Base-by-base conservation (phyloP, 2,329 filamentous ascomycete species). In the Botrytis tulipae region DNA sequence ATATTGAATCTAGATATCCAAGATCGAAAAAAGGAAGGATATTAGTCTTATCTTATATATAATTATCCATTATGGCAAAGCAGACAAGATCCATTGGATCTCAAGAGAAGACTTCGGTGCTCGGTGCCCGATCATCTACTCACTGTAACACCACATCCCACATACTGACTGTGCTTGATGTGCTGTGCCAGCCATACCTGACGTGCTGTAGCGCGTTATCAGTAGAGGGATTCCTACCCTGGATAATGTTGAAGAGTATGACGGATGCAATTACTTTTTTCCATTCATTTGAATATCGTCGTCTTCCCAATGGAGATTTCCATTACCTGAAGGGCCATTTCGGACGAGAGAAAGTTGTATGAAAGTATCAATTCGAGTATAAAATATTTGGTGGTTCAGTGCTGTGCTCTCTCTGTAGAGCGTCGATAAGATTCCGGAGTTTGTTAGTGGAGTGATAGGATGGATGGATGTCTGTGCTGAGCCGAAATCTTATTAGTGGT, bases 401-500 rank as follows among this genome's bases (percentile, higher is more conserved):
- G 60, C 37, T 62, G 25, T 51, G 25, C 48, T n/a, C 48, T 51
- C 25, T 51, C 35, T 61, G 35, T 25, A 61, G 59, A 63, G 60
- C 37, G 25, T n/a, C 61, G 37, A n/a, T 20, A 22, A 42, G 61
- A n/a, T 63, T 42, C 37, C 37, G 61, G 61, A 63, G 61, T 63
- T 44, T 44, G 61, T 60, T 29, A 22, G 18, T 60, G 57, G 32
- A 60, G 3, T 1, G 51, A 54, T 54, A 29, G 51, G n/a, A 54
- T 54, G 29, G n/a, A 54, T 54, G 29, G 29, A 60, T 35, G 57
- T 63, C 61, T 63, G 37, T 63, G 61, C 60, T 62, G 60, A n/a
- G 35, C 20, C 25, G 9, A 18, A 18, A 29, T 42, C 14, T 25
- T 18, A 61, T 25, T 18, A 61, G 59, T 61, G 35, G 35, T 10